Base-by-base conservation (phyloP, 1,139 yeast species). In the Suhomyces kunorum region DNA sequence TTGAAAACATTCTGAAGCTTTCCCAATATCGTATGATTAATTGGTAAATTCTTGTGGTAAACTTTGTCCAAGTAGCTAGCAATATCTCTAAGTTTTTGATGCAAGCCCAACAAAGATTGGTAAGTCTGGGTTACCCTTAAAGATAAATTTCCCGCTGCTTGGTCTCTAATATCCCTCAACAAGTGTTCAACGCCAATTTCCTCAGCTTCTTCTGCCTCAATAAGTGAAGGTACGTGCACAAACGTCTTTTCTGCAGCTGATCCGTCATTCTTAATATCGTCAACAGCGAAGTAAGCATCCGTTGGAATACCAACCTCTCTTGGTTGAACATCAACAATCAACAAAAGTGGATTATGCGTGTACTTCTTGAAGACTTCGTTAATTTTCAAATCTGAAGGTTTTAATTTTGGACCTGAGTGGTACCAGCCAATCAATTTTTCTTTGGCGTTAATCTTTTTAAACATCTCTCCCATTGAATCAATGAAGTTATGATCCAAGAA, bases 161-260 rank as follows among this genome's bases (percentile, higher is more conserved):
- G 97, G 60, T 92, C 98, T 55, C 97, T 81, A 28, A 89, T 88
- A 57, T 94, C 98, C 56, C 98, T 81, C 49, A 94, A 70, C 47
- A 94, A 68, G 59, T 94, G 99, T 61, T 94, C 99, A 8, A 94
- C 99, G 47, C 98, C 98, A 53, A 94, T 94, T 65, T 94, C 99
- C 66, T 94, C 98, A 3, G 98, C 98, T 62, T 94, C 98, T 61
- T 94, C 98, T 3, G 99, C 99, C 59, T 88, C 95, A 49, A 94
- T 89, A 23, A 81, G 74, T 11, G 96, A 87, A 11, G 98, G 96
- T 28, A 90, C 83, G 64, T 94, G 98, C 28, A 88, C 81, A 68
- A 92, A 92, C 1, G 98, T 90, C 65, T 83, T 83, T 58, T 89
- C 96, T 3, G 96, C 87, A 4, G 92, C 81, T 1, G 96, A 80